These are phyloP conservation scores for Alopecurus myosuroides DNA, from an alignment of 176 grass and related monocot genomes.

Conservation along the genomic window DNA sequence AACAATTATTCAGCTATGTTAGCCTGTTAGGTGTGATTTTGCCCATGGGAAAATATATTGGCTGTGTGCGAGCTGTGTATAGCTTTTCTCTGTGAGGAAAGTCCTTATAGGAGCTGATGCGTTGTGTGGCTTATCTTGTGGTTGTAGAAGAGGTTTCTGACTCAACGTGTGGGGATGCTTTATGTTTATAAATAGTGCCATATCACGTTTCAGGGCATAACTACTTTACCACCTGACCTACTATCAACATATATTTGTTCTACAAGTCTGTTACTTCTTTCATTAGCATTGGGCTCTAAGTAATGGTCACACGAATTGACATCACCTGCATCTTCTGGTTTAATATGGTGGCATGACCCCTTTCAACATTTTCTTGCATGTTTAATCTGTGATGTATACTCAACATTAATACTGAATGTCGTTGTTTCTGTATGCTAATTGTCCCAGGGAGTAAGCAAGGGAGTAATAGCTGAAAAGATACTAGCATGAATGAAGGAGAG, in stretches of 20 bases:
- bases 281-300: neutral
- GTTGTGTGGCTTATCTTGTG: conserved; percentile 9
- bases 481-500: conserved; percentile 62
- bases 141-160: conserved; percentile 16
- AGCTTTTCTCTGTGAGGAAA: neutral
- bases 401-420: too few relatives aligned
- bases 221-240: too few relatives aligned
- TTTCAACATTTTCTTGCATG: too few relatives aligned
- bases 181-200: neutral
- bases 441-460: too few relatives aligned
- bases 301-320: neutral
- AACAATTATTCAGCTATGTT: neutral
- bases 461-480: too few relatives aligned
- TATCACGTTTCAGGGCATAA: neutral
- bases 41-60: neutral
- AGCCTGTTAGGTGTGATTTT: neutral
- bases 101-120: neutral
- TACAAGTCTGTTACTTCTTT: neutral
- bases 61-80: neutral
- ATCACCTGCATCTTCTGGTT: neutral
- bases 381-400: too few relatives aligned
- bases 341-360: too few relatives aligned
- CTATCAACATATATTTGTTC: neutral
- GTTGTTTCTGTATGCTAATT: too few relatives aligned
- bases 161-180: neutral